Base-by-base conservation (phyloP, 768 basidiomycete species). In the Paxillus ammoniavirescens region DNA sequence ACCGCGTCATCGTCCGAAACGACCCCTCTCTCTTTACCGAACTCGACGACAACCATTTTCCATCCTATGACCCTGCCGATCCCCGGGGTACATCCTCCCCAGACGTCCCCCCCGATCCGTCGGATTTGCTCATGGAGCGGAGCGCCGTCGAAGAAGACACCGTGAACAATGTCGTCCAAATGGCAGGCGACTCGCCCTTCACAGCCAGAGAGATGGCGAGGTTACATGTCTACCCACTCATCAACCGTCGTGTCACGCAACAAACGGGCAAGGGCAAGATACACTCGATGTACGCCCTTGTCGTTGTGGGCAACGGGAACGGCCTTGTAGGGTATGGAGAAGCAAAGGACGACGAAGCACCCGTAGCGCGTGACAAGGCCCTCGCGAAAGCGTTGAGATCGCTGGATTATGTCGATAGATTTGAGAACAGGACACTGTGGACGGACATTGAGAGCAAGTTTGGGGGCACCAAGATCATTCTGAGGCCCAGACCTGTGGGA, bases 211-310 rank as follows among this genome's bases (percentile, higher is more conserved):
- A 75, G 23, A 55, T 71, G 47, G 52, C 61, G n/a, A 62, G 65
- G 28, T 63, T 80, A 30, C 73, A 78, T 58, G 57, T 68, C 18
- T 78, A 75, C 56, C 58, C 74, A 0, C 69, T 81, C 53, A 55
- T 82, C 56, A 59, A 55, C 57, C 80, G 85, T 6, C 74, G 83
- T 40, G 87, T 95, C 61, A 83, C 83, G 4, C 88, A 92, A 56
- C 95, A 98, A 79, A 98, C 94, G 0, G 87, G 89, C 52, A 98
- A 98, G 72, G 97, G 97, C 13, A 96, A 93, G 65, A 87, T 89
- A 56, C 77, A 80, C 26, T 79, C 83, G 15, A 69, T 78, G 48
- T 82, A 82, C 49, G 73, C 75, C 37, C 78, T 90, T 58, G 80
- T 85, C 58, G 82, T 94, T 55, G 83, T 90, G 33, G 93, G 93